A percentile compares a stretch with the other conserved stretches of the same genome.
phyloP scores from a whole-genome alignment of 106 monocot species.

The Chionographis japonica region DNA sequence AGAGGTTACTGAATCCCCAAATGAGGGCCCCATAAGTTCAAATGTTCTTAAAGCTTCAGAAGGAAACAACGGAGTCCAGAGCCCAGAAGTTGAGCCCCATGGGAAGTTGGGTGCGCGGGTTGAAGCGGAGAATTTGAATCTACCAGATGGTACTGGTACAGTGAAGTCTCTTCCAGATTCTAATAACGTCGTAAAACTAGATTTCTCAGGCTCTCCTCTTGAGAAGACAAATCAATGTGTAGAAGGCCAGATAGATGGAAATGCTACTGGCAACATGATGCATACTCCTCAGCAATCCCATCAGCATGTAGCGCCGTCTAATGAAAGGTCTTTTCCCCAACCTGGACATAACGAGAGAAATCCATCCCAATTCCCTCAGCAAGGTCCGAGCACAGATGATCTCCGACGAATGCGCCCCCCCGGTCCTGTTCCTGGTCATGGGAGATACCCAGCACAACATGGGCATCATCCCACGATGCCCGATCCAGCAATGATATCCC shows the following conservation, averaged over 20 bases:
- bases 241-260: slow-evolving; percentile 3
- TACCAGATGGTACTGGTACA: not conserved
- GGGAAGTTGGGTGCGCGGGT: slow-evolving; percentile 1
- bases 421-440: slow-evolving; percentile 11
- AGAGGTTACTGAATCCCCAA: not conserved
- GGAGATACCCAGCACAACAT: slow-evolving; percentile 20
- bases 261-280: not conserved
- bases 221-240: slow-evolving; percentile 11
- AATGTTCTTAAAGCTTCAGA: slow-evolving; percentile 6
- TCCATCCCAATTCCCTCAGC: slow-evolving; percentile 19
- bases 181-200: not conserved
- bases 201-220: not conserved
- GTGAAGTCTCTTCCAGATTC: not conserved
- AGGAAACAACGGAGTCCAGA: slow-evolving; percentile 4
- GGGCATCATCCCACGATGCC: slow-evolving; percentile 19
- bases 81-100: not conserved
- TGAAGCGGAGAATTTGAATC: slow-evolving; percentile 5
- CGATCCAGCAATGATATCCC: slow-evolving; percentile 16
- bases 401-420: slow-evolving; percentile 14
- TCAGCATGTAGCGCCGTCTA: not conserved
- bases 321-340: slow-evolving; percentile 15
- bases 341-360: slow-evolving; percentile 23
- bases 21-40: slow-evolving; percentile 9
- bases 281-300: slow-evolving; percentile 14
- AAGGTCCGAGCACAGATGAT: slow-evolving; percentile 13